Conservation (phyloP, 129 eudicot genomes). For the Saussurea involucrata region DNA sequence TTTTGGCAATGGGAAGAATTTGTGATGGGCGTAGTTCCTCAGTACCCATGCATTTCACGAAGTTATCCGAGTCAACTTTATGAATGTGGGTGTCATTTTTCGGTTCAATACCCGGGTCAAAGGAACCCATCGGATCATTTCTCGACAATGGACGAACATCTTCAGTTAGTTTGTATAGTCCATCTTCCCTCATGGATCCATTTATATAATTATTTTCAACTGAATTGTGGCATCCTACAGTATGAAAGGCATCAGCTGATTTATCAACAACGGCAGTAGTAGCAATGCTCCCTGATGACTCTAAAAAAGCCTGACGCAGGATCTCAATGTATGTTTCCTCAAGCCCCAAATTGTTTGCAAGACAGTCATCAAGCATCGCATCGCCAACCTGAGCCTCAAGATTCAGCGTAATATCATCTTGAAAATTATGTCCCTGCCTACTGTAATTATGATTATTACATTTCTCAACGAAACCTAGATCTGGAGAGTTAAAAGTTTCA, state of each 20-base stretch:
- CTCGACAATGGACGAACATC: conserved; percentile 29
- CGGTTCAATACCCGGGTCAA: conserved; percentile 27
- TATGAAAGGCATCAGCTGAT: conserved; percentile 22
- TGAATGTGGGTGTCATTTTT: conserved; percentile 18
- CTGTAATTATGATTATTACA: conserved; percentile 49
- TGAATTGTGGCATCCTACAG: conserved; percentile 31
- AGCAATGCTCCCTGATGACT: conserved; percentile 35
- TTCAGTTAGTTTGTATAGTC: conserved; percentile 32
- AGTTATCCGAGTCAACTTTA: background rate
- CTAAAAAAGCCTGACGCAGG: conserved; percentile 58
- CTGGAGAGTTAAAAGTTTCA: conserved; percentile 45
- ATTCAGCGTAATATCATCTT: conserved; percentile 29
- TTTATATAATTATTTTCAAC: conserved; percentile 38
- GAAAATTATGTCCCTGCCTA: conserved; percentile 47
- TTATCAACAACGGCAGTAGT: conserved; percentile 28
- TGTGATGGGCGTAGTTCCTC: conserved; percentile 24
- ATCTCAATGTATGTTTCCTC: conserved; percentile 67
- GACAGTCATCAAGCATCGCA: conserved; percentile 29
- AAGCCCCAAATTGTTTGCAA: conserved; percentile 47
- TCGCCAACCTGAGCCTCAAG: conserved; percentile 35
- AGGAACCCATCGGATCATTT: conserved; percentile 24
- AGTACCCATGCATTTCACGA: conserved; percentile 5
- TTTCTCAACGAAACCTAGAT: conserved; percentile 52
- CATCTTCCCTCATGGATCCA: conserved; percentile 31
- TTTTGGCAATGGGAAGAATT: conserved; percentile 19